Base-by-base conservation (phyloP, 192 early-diverging fungal genomes). In the Entomortierella chlamydospora region DNA sequence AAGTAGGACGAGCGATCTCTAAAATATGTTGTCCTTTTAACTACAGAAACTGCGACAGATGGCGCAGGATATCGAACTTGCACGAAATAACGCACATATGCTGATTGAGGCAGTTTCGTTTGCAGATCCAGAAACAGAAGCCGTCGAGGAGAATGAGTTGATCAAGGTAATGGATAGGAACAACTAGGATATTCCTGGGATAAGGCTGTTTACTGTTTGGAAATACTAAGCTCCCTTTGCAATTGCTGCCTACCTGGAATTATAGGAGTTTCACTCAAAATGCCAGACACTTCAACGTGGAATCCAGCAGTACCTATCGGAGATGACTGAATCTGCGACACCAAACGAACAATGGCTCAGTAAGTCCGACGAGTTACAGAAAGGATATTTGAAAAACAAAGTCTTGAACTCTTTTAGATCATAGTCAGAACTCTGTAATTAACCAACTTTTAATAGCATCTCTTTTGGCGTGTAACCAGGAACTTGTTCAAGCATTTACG, bases 191-290 rank as follows among this genome's bases (percentile, higher is more conserved):
- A 10, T 25, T 3, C 10, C 22, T 55, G 54, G n/a, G 26, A 15
- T 4, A 55, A n/a, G n/a, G n/a, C n/a, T n/a, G n/a, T n/a, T n/a
- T n/a, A n/a, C n/a, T n/a, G n/a, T n/a, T n/a, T n/a, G n/a, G n/a
- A n/a, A n/a, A n/a, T n/a, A n/a, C n/a, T n/a, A n/a, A n/a, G n/a
- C n/a, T n/a, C n/a, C n/a, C n/a, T n/a, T n/a, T n/a, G n/a, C n/a
- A n/a, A n/a, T n/a, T n/a, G n/a, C n/a, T n/a, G n/a, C n/a, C n/a
- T n/a, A n/a, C n/a, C n/a, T n/a, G 43, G 6, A 8, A 31, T 9
- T 18, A 61, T 80, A 88, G 85, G 86, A 89, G 62, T 89, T 89
- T 61, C 82, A 86, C 56, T 68, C 64, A 26, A 89, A 89, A 58
- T 87, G 84, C 57, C 58, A 82, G 56, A 61, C 63, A 18, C 57